Conservation (phyloP, 73 alveolate genomes). For the Blepharisma stoltei region DNA sequence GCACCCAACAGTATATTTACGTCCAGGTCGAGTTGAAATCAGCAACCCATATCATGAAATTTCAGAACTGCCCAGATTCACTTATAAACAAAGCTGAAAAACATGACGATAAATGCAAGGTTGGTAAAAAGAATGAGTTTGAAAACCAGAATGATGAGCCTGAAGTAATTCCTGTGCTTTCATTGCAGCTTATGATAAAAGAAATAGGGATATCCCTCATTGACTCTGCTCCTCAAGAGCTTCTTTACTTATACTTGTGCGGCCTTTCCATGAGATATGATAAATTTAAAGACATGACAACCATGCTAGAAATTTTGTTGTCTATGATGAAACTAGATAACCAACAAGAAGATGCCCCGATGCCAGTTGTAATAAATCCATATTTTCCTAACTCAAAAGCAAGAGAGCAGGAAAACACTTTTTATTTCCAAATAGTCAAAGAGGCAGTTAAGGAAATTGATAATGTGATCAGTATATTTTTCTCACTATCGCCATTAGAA, state of each 20-base stretch:
- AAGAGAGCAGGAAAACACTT: neutral
- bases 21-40: conserved; percentile 7
- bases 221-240: conserved; percentile 14
- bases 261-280: neutral
- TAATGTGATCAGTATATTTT: neutral
- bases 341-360: conserved; percentile 6
- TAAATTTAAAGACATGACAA: neutral
- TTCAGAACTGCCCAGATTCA: conserved; percentile 16
- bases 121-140: neutral
- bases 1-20: conserved; percentile 5
- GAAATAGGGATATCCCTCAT: neutral
- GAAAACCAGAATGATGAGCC: neutral
- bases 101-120: conserved; percentile 11
- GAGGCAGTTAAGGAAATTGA: conserved; percentile 18
- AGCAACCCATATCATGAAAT: conserved; percentile 13
- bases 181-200: neutral
- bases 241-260: neutral
- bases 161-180: neutral
- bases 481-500: conserved; percentile 9
- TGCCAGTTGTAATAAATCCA: conserved; percentile 25
- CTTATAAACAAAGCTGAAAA: neutral
- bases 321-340: conserved; percentile 19
- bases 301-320: neutral
- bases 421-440: neutral
- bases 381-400: neutral